Percentiles rank a stretch among this genome's conserved stretches.
These are phyloP conservation scores for Ophiostoma perfectum DNA, from an alignment of 2,329 filamentous ascomycete genomes.

Conservation along the genomic window DNA sequence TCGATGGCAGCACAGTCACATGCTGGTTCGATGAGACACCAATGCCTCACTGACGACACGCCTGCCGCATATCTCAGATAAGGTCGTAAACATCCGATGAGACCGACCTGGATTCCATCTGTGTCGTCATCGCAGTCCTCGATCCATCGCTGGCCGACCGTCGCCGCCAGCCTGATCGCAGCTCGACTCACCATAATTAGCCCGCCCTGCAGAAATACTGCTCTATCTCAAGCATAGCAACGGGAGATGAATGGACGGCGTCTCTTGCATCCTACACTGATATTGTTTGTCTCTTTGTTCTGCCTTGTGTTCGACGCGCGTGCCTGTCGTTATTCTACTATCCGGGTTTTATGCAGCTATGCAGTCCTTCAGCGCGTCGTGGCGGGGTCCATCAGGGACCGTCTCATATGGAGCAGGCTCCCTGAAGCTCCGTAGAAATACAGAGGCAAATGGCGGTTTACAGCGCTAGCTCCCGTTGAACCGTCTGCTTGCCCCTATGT, in stretches of 20 bases:
- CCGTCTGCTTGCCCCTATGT: conserved; percentile 6
- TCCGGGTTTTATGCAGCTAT: background rate
- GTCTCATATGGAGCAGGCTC: background rate
- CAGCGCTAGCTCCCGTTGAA: conserved; percentile 11
- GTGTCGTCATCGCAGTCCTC: no score
- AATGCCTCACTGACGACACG: no score
- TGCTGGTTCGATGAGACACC: no score
- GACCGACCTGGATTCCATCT: no score
- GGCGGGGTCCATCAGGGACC: background rate
- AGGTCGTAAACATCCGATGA: no score
- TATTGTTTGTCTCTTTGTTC: background rate
- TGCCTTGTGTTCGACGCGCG: background rate
- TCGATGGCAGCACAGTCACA: no score
- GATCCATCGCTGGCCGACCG: no score
- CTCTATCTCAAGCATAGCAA: background rate
- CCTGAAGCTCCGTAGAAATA: background rate
- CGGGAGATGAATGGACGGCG: background rate
- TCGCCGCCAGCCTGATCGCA: no score
- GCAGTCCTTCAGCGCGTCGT: background rate
- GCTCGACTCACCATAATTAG: background rate
- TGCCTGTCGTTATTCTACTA: conserved; percentile 7
- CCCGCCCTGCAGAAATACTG: no score
- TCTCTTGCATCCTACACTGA: no score
- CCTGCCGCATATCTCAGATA: no score
- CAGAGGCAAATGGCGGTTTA: conserved; percentile 8